phyloP scores from a whole-genome alignment of 2,329 filamentous ascomycete genomes.

The Beauveria brongniartii region DNA sequence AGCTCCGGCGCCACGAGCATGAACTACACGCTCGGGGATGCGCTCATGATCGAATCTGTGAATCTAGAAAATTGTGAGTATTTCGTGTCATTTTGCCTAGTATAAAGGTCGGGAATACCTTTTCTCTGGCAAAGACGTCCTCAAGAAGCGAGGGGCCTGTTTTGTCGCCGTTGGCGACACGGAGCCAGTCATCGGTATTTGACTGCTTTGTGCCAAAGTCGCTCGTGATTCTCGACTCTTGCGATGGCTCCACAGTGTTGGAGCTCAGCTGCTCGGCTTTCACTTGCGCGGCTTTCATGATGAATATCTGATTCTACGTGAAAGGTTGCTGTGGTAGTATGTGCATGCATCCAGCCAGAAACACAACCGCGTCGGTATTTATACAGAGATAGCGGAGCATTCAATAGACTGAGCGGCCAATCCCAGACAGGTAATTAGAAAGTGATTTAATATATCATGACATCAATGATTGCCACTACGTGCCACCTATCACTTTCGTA shows the following conservation, averaged over 20 bases:
- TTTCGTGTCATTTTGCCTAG: not conserved
- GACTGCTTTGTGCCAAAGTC: constrained; percentile 69
- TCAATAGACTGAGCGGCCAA: not conserved
- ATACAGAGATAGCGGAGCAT: not conserved
- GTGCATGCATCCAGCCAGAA: not conserved
- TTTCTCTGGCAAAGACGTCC: constrained; percentile 65
- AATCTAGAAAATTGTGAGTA: constrained; percentile 37
- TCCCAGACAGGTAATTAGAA: not conserved
- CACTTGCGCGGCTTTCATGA: not conserved
- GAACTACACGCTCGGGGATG: constrained; percentile 58
- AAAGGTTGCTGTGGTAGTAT: not conserved
- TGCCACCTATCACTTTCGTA: not conserved
- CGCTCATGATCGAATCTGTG: constrained; percentile 62
- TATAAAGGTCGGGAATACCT: constrained; percentile 37
- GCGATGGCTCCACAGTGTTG: constrained; percentile 50
- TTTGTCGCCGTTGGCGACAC: constrained; percentile 50
- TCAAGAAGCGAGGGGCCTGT: constrained; percentile 63
- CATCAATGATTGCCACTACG: constrained; percentile 1
- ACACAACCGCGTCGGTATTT: not conserved
- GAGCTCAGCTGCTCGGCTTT: constrained; percentile 41
- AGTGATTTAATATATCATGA: not conserved
- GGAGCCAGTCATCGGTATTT: constrained; percentile 73
- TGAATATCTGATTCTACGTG: not conserved
- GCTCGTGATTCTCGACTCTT: constrained; percentile 57
- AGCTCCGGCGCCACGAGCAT: constrained; percentile 61